Evolutionary conservation across 2,329 filamentous ascomycete species (phyloP), one percentile per base, ranked within the genome.

Genomic region (Leptographium procerum): DNA sequence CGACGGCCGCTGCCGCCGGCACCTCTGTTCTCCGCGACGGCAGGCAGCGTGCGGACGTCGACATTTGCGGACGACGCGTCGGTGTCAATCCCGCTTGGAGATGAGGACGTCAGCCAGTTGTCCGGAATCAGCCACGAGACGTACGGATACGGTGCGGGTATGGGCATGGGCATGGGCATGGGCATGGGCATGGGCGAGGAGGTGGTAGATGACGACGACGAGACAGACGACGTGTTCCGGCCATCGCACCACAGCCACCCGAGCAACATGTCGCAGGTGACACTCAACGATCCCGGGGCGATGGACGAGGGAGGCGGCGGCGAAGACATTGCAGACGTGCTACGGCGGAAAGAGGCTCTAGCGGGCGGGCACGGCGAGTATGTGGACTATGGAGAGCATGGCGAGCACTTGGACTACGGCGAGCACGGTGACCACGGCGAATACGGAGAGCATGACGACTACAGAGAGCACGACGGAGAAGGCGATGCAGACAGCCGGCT

Each of bases 1-100:
- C 83, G 90, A 64, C 82, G 92, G 58, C 92, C 92, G 4, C 77
- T 97, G 34, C 94, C 94, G 3, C 90, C 91, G 0, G 89, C 91
- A 33, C 94, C 94, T 4, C 76, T 96, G 10, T 97, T 96, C 68
- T 82, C 87, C 34, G 33, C 11, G 45, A 22, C 4, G 45, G 56
- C 33, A 10, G 22, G 50, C 16, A 45, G 53, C 6, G 26, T 76
- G 61, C 67, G 78, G 69, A 70, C 72, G 62, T 78, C 80, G 54
- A 74, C 72, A 60, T 82, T 86, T 60, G 79, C 77, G 26, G 84
- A 88, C 61, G 85, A 89, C 63, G 81, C 83, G 13, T 87, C 87
- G 0, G 84, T 88, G 50, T 82, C 82, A 10, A 91, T 95, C 55
- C 85, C 87, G 0, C 79, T 91, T 7, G 61, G 60, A 6, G 57